Base-by-base conservation (phyloP, 2,329 filamentous ascomycete genomes). In the Exserohilum turcica region DNA sequence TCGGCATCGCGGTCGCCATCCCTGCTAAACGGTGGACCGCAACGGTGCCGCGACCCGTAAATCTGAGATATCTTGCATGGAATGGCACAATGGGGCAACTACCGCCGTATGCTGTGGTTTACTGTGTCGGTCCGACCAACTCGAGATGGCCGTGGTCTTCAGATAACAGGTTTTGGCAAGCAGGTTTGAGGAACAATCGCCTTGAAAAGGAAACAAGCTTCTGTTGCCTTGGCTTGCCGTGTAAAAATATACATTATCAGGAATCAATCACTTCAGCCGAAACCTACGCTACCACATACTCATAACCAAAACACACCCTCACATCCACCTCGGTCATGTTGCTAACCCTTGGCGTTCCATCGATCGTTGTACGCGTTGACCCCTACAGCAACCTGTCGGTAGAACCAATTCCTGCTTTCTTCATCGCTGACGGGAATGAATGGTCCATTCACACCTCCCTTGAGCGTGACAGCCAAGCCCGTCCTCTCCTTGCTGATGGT, bases 401-500 rank as follows among this genome's bases (percentile, higher is more conserved):
- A 88, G 60, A 88, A 74, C 85, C 85, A 88, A 67, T 88, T 87
- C 67, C 85, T 76, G 40, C 79, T 79, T 54, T 87, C 90, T 75
- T 97, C 93, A 66, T 96, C 92, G n/a, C 86, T 88, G 5, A 97
- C 89, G 0, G 94, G 94, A 6, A 99, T 87, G 70, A 97, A 99
- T 2, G 94, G 94, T 0, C 94, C 94, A 71, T 96, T 96, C 2
- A 88, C 90, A 3, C 92, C 93, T 9, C 92, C 93, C 63, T 96
- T 89, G 61, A 97, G 78, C 40, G 90, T 88, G 57, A 99, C 84
- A 63, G 90, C 92, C 77, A 99, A 86, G 0, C 94, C 95, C 0
- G 94, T 99, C 46, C 94, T 82, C 80, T 99, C 95, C 79, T 97
- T 99, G 39, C 88, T 90, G 61, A 99, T 97, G 0, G 92, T 97